Base-by-base conservation (phyloP, 257 asterid species). In the Orobanche coerulescens region DNA sequence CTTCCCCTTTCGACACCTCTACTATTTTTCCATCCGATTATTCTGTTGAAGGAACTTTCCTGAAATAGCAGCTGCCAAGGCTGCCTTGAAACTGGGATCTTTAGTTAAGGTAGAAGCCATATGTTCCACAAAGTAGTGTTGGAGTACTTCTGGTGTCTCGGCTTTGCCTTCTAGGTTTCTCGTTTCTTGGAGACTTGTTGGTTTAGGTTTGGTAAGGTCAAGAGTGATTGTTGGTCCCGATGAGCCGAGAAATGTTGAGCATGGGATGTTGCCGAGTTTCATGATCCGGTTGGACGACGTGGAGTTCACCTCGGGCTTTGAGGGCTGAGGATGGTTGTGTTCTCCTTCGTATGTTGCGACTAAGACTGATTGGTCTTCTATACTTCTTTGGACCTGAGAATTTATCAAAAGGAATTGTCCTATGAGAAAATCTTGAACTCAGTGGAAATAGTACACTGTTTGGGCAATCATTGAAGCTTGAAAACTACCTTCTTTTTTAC, bases 261-360 rank as follows among this genome's bases (percentile, higher is more conserved):
- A 64, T 22, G 81, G 76, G 30, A 64, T 63, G 57, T 73, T 77
- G 65, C 80, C 79, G 8, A 65, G 64, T 15, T 80, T 30, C 56
- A 54, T 5, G 59, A 71, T n/a, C 61, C 65, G 82, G 26, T 60
- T 75, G 42, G 71, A 39, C 18, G 71, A 39, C 18, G 60, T 15
- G 1, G 83, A 22, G 20, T 55, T 46, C 20, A 61, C 50, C 65
- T 86, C 95, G 30, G 30, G 39, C 68, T 90, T 84, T 14, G 88
- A 62, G 12, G 89, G 85, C 43, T 77, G 81, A 11, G 82, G 75
- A 58, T 86, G 97, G 75, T 82, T 86, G 78, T 90, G 97, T 53
- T 90, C 95, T n/a, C 97, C 97, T 75, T 90, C 92, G 34, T 90
- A 86, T 2, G 93, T 86, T 60, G 95, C 93, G 0, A 90, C 95